A percentile compares a stretch with the other conserved stretches of the same genome.
phyloP scores from a whole-genome alignment of 2,329 filamentous ascomycete species.

The Truncatella angustata region DNA sequence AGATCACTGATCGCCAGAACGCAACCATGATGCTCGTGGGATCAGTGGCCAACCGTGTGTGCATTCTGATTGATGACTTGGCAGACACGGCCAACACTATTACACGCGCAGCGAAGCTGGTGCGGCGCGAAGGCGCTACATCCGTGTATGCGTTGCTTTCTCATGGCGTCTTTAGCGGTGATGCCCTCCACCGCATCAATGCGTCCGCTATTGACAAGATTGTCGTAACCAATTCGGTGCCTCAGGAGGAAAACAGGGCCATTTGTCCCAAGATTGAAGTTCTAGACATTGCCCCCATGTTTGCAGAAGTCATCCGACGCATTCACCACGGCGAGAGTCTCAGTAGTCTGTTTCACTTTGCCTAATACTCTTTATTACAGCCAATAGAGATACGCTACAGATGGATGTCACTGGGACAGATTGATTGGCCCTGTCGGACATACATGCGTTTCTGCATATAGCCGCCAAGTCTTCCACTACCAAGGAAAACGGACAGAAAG shows the following conservation, averaged over 20 bases:
- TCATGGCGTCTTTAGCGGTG: slow-evolving; percentile 87
- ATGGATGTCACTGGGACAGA: no score
- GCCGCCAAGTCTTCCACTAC: no score
- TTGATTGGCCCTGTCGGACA: no score
- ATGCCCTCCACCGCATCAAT: slow-evolving; percentile 92
- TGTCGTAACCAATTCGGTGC: slow-evolving; percentile 92
- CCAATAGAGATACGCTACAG: no score
- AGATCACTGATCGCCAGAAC: slow-evolving; percentile 84
- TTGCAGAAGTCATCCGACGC: slow-evolving; percentile 91
- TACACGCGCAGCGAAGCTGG: slow-evolving; percentile 90
- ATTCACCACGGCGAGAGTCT: slow-evolving; percentile 98
- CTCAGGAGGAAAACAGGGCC: slow-evolving; percentile 76
- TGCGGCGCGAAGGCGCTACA: slow-evolving; percentile 93
- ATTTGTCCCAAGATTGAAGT: slow-evolving; percentile 87
- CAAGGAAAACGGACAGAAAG: no score
- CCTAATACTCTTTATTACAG: no score
- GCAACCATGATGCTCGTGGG: slow-evolving; percentile 96
- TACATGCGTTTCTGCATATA: no score
- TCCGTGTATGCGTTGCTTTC: slow-evolving; percentile 90
- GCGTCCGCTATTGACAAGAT: slow-evolving; percentile 91
- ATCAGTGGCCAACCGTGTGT: slow-evolving; percentile 74
- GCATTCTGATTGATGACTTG: slow-evolving; percentile 91
- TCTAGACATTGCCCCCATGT: slow-evolving; percentile 85
- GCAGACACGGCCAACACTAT: slow-evolving; percentile 97
- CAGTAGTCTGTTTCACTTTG: slow-evolving; percentile 88